Evolutionary conservation across 1,284 basidiomycete species (phyloP), one percentile per base, ranked within the genome.

Genomic region (Cystobasidium slooffiae): DNA sequence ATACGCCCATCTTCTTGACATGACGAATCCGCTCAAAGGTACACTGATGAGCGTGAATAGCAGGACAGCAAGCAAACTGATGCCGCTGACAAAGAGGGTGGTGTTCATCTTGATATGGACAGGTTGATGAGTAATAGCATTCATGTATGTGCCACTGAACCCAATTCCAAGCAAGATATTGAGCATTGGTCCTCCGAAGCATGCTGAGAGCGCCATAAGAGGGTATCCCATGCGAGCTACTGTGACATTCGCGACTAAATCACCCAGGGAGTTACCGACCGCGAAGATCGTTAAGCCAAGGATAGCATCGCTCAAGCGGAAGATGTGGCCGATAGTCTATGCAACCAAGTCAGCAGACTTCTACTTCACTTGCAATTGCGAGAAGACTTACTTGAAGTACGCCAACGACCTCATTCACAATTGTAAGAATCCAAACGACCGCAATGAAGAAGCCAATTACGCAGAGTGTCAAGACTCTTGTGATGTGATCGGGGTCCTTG

Each of bases 231-330:
- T 80, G 16, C 78, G 73, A 66, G 93, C 94, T 8, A 93, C 92
- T 62, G 92, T 95, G 83, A 94, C 91, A 83, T 99, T 98, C 46
- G 96, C 95, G 2, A 99, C 95, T 20, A 98, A 87, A 83, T 99
- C 96, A 0, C 95, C 96, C 7, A 97, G 87, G 43, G 92, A 95
- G 83, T 98, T 98, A 24, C 96, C 96, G 44, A 97, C 87, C 0
- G 95, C 96, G 80, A 99, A 99, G 77, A 99, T 90, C 0, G 95
- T 98, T 64, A 98, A 84, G 3, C 96, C 96, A 68, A 99, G 91
- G 80, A 99, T 96, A 37, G 96, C 95, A 81, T 98, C 93, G n/a
- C 92, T 94, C 31, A 99, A 86, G 0, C 95, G 94, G 78, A 97
- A 91, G 72, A 98, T 91, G 82, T 91, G 88, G 18, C 95, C 96